Evolutionary conservation across 257 asterid genomes (phyloP).

Genomic region (Solanum chmielewskii): DNA sequence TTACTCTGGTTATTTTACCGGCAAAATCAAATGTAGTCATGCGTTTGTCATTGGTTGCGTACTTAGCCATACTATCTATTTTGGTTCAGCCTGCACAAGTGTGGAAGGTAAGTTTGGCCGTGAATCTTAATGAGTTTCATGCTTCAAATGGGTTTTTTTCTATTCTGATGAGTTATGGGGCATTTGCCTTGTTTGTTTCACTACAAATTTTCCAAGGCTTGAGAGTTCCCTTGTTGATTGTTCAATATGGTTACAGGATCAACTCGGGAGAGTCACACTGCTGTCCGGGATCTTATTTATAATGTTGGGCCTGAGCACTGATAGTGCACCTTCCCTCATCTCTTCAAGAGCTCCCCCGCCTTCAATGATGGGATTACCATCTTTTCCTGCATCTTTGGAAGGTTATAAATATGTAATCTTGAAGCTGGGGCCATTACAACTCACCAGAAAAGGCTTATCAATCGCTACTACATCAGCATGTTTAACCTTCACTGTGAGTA

Average conservation of each 20-base stretch:
- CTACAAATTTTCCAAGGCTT: slow-evolving; percentile 28
- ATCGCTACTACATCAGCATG: slow-evolving; percentile 85
- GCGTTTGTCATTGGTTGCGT: slow-evolving; percentile 61
- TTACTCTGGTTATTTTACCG: slow-evolving; percentile 76
- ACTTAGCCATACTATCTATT: slow-evolving; percentile 49
- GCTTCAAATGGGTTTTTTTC: neutral
- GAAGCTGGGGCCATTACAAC: slow-evolving; percentile 81
- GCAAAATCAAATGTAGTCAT: slow-evolving; percentile 49
- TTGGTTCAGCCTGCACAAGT: slow-evolving; percentile 75
- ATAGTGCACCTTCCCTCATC: slow-evolving; percentile 75
- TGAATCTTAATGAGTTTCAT: neutral
- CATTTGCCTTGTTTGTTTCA: neutral
- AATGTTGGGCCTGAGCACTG: slow-evolving; percentile 73
- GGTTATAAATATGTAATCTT: slow-evolving; percentile 66
- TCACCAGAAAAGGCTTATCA: slow-evolving; percentile 78
- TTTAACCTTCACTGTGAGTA: slow-evolving; percentile 81
- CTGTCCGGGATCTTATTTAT: slow-evolving; percentile 76
- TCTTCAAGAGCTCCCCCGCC: slow-evolving; percentile 80
- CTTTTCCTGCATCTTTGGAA: slow-evolving; percentile 50
- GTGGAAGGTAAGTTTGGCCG: slow-evolving; percentile 60
- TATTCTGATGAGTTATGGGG: neutral
- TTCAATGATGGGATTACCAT: slow-evolving; percentile 48
- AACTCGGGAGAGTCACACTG: slow-evolving; percentile 80
- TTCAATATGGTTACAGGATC: slow-evolving; percentile 74
- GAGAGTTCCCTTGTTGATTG: slow-evolving; percentile 26